Percentiles rank a stretch among this genome's conserved stretches.
phyloP scores from a whole-genome alignment of 2,329 filamentous ascomycete genomes.

The Fusarium sp. region DNA sequence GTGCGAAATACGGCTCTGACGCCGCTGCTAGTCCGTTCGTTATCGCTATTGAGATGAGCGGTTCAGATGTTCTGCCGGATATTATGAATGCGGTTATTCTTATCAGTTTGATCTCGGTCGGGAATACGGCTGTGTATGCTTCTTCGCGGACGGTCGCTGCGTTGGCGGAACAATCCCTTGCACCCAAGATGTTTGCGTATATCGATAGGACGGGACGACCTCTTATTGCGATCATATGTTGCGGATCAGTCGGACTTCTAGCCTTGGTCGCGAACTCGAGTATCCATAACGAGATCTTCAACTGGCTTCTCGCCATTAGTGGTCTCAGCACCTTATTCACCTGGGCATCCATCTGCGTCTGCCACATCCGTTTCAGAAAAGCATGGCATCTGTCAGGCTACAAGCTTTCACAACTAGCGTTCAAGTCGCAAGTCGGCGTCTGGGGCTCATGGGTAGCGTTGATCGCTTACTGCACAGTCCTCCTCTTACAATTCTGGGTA shows the following conservation, averaged over 20 bases:
- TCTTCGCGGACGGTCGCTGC: slow-evolving; percentile 69
- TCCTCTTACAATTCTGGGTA: slow-evolving; percentile 88
- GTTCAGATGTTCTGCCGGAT: slow-evolving; percentile 81
- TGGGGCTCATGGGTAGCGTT: slow-evolving; percentile 88
- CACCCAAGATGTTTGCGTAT: slow-evolving; percentile 79
- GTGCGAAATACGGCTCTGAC: slow-evolving; percentile 64
- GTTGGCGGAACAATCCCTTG: slow-evolving; percentile 74
- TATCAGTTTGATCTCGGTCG: slow-evolving; percentile 89
- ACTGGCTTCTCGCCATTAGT: slow-evolving; percentile 83
- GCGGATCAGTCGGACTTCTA: slow-evolving; percentile 75
- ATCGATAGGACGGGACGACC: slow-evolving; percentile 85
- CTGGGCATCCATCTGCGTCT: slow-evolving; percentile 84
- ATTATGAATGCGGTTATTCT: slow-evolving; percentile 97
- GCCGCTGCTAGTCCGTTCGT: slow-evolving; percentile 90
- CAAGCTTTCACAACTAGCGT: slow-evolving; percentile 79
- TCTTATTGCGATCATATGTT: slow-evolving; percentile 74
- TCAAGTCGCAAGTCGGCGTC: slow-evolving; percentile 80
- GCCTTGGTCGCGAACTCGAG: slow-evolving; percentile 77
- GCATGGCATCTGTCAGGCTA: slow-evolving; percentile 78
- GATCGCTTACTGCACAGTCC: slow-evolving; percentile 77
- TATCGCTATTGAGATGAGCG: slow-evolving; percentile 86
- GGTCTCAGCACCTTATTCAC: slow-evolving; percentile 80
- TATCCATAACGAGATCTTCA: slow-evolving; percentile 72
- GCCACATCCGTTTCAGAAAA: slow-evolving; percentile 87
- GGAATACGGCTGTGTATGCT: slow-evolving; percentile 90